Conservation (phyloP, 2,329 filamentous ascomycete genomes). For the Diaporthe sp. region DNA sequence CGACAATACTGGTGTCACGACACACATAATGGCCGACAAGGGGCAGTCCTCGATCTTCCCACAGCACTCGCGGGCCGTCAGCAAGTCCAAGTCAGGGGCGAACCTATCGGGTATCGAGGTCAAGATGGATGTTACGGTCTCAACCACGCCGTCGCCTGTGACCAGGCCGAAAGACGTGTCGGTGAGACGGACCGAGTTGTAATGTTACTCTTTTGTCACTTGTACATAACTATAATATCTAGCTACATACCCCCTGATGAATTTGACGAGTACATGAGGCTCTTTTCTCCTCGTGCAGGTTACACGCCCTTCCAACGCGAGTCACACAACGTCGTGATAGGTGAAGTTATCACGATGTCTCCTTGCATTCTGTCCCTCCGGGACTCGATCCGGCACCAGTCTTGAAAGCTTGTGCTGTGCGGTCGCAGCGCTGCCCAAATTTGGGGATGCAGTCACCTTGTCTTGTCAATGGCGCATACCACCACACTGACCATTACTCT, state of each 20-base stretch:
- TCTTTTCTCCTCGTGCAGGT: slow-evolving; percentile 6
- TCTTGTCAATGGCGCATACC: slow-evolving; percentile 18
- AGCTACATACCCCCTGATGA: slow-evolving; percentile 11
- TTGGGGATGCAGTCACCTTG: not conserved
- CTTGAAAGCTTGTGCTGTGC: not conserved
- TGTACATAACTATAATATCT: slow-evolving; percentile 8
- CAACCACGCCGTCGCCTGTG: slow-evolving; percentile 18
- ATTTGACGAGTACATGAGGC: slow-evolving; percentile 8
- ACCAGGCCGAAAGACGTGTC: slow-evolving; percentile 2
- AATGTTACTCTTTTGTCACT: not conserved
- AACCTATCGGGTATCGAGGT: slow-evolving; percentile 29
- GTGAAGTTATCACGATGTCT: not conserved
- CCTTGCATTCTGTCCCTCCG: not conserved
- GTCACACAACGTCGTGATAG: slow-evolving; percentile 2
- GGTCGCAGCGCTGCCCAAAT: slow-evolving; percentile 6
- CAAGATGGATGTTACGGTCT: slow-evolving; percentile 31
- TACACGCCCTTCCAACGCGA: not conserved
- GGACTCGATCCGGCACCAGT: not conserved
- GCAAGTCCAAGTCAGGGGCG: not conserved
- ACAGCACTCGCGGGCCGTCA: not conserved
- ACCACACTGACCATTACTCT: slow-evolving; percentile 10
- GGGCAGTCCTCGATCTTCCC: slow-evolving; percentile 12
- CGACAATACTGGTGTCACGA: slow-evolving; percentile 25
- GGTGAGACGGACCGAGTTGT: not conserved
- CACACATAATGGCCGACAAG: slow-evolving; percentile 31